Conservation (phyloP, 805 yeast species). For the Yamadazyma laniorum region DNA sequence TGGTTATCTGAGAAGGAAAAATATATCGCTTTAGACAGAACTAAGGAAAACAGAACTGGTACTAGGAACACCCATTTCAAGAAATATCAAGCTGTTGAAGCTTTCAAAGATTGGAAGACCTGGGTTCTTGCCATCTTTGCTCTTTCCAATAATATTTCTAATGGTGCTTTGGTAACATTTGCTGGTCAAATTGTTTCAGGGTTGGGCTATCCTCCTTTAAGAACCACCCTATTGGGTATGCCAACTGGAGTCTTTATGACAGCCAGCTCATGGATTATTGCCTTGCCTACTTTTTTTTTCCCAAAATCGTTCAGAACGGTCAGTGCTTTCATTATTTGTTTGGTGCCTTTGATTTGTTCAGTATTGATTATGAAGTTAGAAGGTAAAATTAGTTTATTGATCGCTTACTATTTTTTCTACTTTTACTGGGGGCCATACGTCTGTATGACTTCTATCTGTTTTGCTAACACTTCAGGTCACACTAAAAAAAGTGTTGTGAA, state of each 20-base stretch:
- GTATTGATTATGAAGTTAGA: slow-evolving; percentile 40
- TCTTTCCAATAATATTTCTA: slow-evolving; percentile 29
- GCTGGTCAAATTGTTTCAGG: slow-evolving; percentile 48
- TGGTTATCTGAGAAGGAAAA: slow-evolving; percentile 35
- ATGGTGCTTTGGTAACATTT: slow-evolving; percentile 37
- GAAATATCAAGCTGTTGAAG: slow-evolving; percentile 34
- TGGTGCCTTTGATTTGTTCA: slow-evolving; percentile 34
- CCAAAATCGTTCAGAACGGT: slow-evolving; percentile 18
- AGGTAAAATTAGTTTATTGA: slow-evolving; percentile 42
- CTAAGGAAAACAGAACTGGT: slow-evolving; percentile 38
- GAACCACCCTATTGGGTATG: slow-evolving; percentile 49
- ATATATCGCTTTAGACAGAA: slow-evolving; percentile 31
- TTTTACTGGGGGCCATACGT: slow-evolving; percentile 54
- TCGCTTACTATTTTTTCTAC: slow-evolving; percentile 50
- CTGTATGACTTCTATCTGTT: slow-evolving; percentile 31
- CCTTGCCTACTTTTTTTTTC: slow-evolving; percentile 26
- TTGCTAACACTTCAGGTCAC: slow-evolving; percentile 55
- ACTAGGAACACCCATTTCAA: slow-evolving; percentile 38
- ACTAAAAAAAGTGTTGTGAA: slow-evolving; percentile 52
- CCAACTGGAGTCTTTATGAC: slow-evolving; percentile 55
- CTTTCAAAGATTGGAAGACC: slow-evolving; percentile 35
- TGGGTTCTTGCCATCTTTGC: slow-evolving; percentile 32
- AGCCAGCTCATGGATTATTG: slow-evolving; percentile 21
- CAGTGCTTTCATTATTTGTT: slow-evolving; percentile 22
- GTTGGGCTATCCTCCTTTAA: slow-evolving; percentile 45